These are phyloP conservation scores for Saccharomycopsis lassenensis DNA, from an alignment of 805 yeast genomes.

Conservation along the genomic window DNA sequence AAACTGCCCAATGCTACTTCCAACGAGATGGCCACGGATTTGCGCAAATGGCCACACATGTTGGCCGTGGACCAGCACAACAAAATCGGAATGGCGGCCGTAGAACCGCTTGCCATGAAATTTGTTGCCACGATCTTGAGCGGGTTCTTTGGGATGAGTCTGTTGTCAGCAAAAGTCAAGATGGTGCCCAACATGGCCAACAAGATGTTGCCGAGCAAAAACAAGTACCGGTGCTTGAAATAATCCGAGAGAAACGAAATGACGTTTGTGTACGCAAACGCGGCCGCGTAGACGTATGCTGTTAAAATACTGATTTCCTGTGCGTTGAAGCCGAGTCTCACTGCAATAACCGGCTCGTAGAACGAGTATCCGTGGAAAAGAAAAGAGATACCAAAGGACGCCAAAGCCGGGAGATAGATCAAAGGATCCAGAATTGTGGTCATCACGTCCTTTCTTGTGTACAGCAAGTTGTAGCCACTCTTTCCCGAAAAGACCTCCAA, in stretches of 20 bases:
- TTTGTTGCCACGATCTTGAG: too few species aligned
- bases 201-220: constrained; percentile 19
- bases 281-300: constrained; percentile 60
- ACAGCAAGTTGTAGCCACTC: background rate
- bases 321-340: constrained; percentile 44
- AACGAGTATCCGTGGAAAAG: constrained; percentile 67
- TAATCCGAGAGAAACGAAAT: constrained; percentile 41
- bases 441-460: too few species aligned
- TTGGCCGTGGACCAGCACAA: constrained; percentile 59
- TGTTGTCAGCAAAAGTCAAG: constrained; percentile 13
- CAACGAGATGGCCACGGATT: constrained; percentile 45
- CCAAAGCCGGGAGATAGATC: constrained; percentile 45
- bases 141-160: too few species aligned
- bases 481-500: background rate
- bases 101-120: constrained; percentile 38
- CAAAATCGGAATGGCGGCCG: constrained; percentile 53
- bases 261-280: constrained; percentile 43
- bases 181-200: constrained; percentile 36
- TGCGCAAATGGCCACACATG: constrained; percentile 43
- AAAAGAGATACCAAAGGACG: constrained; percentile 52
- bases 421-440: constrained; percentile 49
- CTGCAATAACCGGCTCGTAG: constrained; percentile 57
- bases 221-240: constrained; percentile 25
- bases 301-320: constrained; percentile 54
- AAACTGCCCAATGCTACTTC: constrained; percentile 62